These are phyloP conservation scores for Hypoxylon trugodes DNA, from an alignment of 495 filamentous ascomycete genomes.

Conservation along the genomic window DNA sequence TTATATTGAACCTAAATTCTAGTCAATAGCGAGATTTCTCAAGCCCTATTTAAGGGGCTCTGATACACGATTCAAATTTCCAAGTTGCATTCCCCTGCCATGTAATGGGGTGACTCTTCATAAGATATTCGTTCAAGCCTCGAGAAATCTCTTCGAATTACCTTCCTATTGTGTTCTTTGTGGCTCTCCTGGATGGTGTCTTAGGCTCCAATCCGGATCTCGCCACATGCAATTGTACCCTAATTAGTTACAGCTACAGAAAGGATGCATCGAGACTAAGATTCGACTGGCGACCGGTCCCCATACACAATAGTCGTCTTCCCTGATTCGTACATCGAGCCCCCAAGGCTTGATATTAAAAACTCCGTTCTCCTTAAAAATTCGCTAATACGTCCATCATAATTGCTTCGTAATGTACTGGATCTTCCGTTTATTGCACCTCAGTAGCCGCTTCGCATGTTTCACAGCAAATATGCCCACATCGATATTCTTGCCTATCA, in stretches of 20 bases:
- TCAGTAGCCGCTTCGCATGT: conserved; percentile 46
- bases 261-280: conserved; percentile 11
- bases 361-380: neutral
- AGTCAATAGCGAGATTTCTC: too few relatives aligned
- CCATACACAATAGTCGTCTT: conserved; percentile 1
- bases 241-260: conserved; percentile 13
- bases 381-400: conserved; percentile 4
- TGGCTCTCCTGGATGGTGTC: conserved; percentile 1
- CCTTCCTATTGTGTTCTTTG: conserved; percentile 16
- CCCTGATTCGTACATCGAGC: conserved; percentile 3
- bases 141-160: conserved; percentile 5
- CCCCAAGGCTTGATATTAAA: neutral
- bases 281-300: conserved; percentile 8
- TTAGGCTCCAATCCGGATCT: conserved; percentile 11
- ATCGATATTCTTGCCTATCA: conserved; percentile 49
- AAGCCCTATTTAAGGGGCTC: too few relatives aligned
- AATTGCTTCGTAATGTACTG: neutral
- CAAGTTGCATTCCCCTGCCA: neutral
- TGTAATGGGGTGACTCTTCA: neutral
- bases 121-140: neutral
- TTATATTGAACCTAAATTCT: too few relatives aligned
- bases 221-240: conserved; percentile 22
- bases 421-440: conserved; percentile 9
- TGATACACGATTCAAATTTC: too few relatives aligned
- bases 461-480: conserved; percentile 53